These are phyloP conservation scores for Epipyxis sp. DNA, from an alignment of 108 stramenopile genomes.

Conservation along the genomic window DNA sequence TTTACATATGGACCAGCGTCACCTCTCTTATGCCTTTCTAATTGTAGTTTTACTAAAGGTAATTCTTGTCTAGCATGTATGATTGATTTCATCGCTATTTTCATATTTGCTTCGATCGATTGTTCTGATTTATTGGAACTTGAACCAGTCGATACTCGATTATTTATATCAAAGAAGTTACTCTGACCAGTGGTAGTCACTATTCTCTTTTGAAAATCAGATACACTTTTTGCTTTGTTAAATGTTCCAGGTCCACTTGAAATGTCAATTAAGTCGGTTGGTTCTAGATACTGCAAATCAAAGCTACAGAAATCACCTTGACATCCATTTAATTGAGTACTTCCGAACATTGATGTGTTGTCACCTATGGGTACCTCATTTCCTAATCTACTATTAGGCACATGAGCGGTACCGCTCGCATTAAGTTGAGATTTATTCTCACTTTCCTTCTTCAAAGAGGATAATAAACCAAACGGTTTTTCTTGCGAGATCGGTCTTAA, in stretches of 20 bases:
- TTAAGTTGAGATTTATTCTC: no score
- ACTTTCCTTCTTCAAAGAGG: no score
- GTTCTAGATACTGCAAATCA: neutral
- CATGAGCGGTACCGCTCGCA: no score
- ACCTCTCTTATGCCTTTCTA: slow-evolving; percentile 12
- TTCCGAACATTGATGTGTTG: slow-evolving; percentile 13
- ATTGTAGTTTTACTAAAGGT: neutral
- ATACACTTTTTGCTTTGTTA: no score
- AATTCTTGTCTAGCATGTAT: slow-evolving; percentile 17
- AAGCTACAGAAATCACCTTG: slow-evolving; percentile 27
- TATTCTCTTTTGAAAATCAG: neutral
- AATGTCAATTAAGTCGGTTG: neutral
- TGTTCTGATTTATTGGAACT: no score
- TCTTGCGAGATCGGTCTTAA: no score
- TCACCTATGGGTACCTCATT: slow-evolving; percentile 6
- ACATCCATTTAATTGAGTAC: neutral
- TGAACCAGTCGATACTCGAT: no score
- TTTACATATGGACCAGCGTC: neutral
- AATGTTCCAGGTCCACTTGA: no score
- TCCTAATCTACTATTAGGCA: slow-evolving; percentile 9
- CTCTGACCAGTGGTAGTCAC: neutral
- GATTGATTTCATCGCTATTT: neutral
- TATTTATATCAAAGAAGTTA: no score
- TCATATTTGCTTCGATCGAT: no score
- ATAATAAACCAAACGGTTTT: no score